phyloP scores from a whole-genome alignment of 345 rosid genomes.

The Camelina sativa region DNA sequence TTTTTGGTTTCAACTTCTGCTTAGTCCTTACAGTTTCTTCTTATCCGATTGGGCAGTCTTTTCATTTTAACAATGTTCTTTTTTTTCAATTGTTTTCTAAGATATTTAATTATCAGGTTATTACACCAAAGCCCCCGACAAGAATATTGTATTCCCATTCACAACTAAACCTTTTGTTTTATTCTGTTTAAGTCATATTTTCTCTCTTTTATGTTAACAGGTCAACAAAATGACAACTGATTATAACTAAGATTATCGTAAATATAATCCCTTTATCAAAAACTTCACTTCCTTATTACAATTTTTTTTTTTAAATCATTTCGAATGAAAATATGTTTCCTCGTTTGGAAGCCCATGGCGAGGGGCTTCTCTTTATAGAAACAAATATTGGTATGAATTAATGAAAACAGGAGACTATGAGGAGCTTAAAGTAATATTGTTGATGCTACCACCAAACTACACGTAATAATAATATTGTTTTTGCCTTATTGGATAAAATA shows the following conservation, averaged over 20 bases:
- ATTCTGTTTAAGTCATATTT: not conserved
- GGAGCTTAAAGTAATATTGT: conserved; percentile 12
- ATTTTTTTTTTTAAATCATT: too few species aligned
- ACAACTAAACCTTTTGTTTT: not conserved
- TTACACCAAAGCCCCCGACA: conserved; percentile 1
- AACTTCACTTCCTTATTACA: not conserved
- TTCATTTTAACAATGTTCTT: conserved; percentile 4
- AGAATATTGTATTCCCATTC: conserved; percentile 12
- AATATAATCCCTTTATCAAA: not conserved
- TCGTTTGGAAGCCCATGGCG: too few species aligned
- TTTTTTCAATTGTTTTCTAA: not conserved
- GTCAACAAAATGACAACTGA: too few species aligned
- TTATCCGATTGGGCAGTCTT: conserved; percentile 42
- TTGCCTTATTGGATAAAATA: conserved; percentile 33
- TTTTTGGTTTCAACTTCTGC: conserved; percentile 10
- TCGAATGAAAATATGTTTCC: too few species aligned
- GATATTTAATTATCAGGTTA: conserved; percentile 24
- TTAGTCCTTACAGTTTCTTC: conserved; percentile 17
- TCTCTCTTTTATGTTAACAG: not conserved
- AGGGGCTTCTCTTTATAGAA: not conserved
- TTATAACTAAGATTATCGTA: not conserved
- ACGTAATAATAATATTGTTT: not conserved
- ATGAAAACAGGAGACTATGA: not conserved
- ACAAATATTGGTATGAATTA: not conserved
- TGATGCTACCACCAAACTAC: conserved; percentile 8